Conservation (phyloP, 78 protist species). For the Cyanophora paradoxa region DNA sequence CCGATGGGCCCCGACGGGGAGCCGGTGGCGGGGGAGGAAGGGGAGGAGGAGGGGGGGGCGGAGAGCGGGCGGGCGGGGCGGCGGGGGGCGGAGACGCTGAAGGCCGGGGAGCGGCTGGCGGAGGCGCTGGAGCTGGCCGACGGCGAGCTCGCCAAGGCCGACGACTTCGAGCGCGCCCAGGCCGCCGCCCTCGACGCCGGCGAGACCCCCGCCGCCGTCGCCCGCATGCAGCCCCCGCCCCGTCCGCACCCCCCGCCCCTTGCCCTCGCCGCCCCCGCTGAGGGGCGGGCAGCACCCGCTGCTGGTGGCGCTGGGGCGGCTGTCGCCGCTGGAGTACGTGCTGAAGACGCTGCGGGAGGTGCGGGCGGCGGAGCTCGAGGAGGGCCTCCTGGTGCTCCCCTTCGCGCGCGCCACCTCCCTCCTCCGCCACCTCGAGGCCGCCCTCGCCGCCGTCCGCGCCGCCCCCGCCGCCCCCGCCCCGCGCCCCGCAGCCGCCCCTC, state of each 20-base stretch:
- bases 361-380: constrained; percentile 29
- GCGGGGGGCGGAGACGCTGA: constrained; percentile 43
- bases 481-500: no score
- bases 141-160: neutral
- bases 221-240: no score
- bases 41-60: neutral
- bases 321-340: constrained; percentile 4
- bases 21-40: neutral
- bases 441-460: no score
- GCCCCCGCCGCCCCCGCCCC: no score
- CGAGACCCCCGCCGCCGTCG: no score
- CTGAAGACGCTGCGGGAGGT: neutral
- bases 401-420: constrained; percentile 1
- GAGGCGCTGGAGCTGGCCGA: constrained; percentile 58
- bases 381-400: constrained; percentile 37
- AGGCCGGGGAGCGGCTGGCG: constrained; percentile 56
- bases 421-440: no score
- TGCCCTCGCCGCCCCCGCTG: no score
- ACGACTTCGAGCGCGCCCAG: constrained; percentile 32
- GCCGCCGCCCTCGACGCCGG: no score
- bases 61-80: constrained; percentile 37
- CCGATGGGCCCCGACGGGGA: no score
- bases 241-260: no score
- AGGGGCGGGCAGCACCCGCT: neutral
- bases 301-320: neutral